A percentile compares a stretch with the other conserved stretches of the same genome.
phyloP scores from a whole-genome alignment of 2,329 filamentous ascomycete species.

The Hirsutella thompsonii region DNA sequence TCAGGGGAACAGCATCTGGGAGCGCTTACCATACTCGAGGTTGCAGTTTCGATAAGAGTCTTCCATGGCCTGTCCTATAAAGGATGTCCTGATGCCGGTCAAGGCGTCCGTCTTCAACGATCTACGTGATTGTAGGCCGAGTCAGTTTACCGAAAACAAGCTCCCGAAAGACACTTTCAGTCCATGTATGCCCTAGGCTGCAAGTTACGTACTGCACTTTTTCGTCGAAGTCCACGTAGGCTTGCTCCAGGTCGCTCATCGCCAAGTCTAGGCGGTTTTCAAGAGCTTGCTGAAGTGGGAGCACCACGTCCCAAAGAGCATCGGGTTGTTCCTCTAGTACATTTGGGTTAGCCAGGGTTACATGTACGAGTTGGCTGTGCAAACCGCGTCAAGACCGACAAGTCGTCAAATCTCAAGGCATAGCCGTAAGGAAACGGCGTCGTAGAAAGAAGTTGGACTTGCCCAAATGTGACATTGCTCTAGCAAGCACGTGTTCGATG shows the following conservation, averaged over 20 bases:
- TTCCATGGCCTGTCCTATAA: conserved; percentile 24
- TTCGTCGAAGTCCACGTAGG: conserved; percentile 11
- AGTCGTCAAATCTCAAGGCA: too few species aligned
- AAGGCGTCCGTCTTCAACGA: conserved; percentile 19
- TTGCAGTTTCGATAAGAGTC: conserved; percentile 17
- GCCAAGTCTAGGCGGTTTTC: conserved; percentile 14
- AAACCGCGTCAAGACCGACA: background rate
- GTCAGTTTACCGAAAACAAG: background rate
- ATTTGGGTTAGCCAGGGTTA: too few species aligned
- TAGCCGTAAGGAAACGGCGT: background rate
- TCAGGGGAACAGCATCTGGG: background rate
- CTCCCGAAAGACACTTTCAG: background rate
- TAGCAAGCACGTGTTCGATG: background rate
- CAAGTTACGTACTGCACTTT: background rate
- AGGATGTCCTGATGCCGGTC: conserved; percentile 22
- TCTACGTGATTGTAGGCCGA: conserved; percentile 10
- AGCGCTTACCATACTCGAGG: conserved; percentile 17
- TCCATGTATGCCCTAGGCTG: too few species aligned
- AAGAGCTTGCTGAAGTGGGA: conserved; percentile 13
- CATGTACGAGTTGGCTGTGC: too few species aligned
- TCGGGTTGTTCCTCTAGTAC: background rate
- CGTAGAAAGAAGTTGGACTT: background rate
- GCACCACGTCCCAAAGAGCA: background rate
- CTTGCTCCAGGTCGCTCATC: conserved; percentile 13
- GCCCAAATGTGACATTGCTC: conserved; percentile 1